A percentile compares a stretch with the other conserved stretches of the same genome.
phyloP scores from a whole-genome alignment of 495 filamentous ascomycete species.

The Penicillium atrosanguineum region DNA sequence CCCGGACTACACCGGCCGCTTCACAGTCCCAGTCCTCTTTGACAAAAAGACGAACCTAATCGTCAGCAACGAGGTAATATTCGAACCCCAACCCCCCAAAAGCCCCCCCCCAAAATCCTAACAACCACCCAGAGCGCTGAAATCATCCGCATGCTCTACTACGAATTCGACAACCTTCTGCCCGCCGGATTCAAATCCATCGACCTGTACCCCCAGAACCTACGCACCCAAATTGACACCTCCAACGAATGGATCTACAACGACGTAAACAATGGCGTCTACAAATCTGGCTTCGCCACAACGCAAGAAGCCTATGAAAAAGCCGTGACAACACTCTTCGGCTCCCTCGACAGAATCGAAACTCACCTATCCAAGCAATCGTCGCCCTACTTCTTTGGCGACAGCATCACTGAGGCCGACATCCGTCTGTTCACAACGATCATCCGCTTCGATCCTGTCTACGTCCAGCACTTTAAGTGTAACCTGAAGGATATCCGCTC shows the following conservation, averaged over 20 bases:
- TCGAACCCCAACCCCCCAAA: background rate
- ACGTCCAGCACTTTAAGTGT: conserved; percentile 94
- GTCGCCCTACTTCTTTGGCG: conserved; percentile 67
- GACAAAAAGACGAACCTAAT: conserved; percentile 59
- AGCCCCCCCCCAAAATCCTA: background rate
- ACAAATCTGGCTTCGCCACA: conserved; percentile 70
- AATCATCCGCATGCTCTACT: conserved; percentile 70
- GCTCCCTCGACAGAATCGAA: conserved; percentile 69
- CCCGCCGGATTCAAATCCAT: conserved; percentile 53
- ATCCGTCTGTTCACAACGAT: conserved; percentile 81
- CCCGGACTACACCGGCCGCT: conserved; percentile 57
- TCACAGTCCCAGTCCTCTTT: conserved; percentile 62
- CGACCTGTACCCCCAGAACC: conserved; percentile 60
- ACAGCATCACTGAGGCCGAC: conserved; percentile 74
- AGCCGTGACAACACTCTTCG: conserved; percentile 65
- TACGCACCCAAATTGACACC: conserved; percentile 65
- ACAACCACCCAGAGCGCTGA: conserved; percentile 40
- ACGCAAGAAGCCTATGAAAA: conserved; percentile 77
- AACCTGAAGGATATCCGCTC: conserved; percentile 80
- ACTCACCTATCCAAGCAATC: conserved; percentile 53
- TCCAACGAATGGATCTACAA: conserved; percentile 82
- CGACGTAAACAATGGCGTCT: conserved; percentile 85
- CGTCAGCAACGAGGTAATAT: conserved; percentile 55
- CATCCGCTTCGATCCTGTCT: conserved; percentile 81
- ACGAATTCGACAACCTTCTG: conserved; percentile 71